A percentile compares a stretch with the other conserved stretches of the same genome.
Conservation (phyloP, 495 filamentous ascomycete species). For the Annulohypoxylon moriforme region DNA sequence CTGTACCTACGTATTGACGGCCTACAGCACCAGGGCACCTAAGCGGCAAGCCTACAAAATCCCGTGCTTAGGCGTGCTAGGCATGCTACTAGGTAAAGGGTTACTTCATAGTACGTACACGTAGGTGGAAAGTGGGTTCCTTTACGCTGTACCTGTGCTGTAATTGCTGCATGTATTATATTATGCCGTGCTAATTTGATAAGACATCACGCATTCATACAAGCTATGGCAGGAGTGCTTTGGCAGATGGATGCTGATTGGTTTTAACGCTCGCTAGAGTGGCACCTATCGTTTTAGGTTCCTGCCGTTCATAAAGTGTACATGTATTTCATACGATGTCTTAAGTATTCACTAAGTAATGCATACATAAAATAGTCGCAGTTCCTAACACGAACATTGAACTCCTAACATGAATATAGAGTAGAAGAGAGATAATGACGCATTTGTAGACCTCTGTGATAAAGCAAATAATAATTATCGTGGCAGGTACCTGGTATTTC, state of each 20-base stretch:
- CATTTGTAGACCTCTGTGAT: not conserved
- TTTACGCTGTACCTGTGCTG: not conserved
- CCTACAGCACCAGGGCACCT: not conserved
- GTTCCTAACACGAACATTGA: not conserved
- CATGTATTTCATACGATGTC: not conserved
- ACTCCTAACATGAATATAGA: not conserved
- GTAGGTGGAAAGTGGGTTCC: constrained; percentile 9
- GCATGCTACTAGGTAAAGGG: not conserved
- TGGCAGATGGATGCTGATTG: constrained; percentile 15
- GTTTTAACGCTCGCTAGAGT: constrained; percentile 11
- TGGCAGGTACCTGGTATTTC: too few relatives aligned
- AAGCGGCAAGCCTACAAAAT: not conserved
- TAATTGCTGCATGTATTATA: constrained; percentile 11
- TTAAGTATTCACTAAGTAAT: not conserved
- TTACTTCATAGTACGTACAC: constrained; percentile 21
- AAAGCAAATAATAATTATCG: not conserved
- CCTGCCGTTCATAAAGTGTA: constrained; percentile 14
- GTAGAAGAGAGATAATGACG: not conserved
- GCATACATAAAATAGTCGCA: not conserved
- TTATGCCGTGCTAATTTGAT: constrained; percentile 28
- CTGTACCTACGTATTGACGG: constrained; percentile 6
- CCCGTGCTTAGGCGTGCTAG: constrained; percentile 1
- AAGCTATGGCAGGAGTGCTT: constrained; percentile 11
- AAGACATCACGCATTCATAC: constrained; percentile 34
- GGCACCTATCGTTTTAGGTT: constrained; percentile 31